Conservation (phyloP, 768 basidiomycete genomes). For the Boletus vermiculosoides region DNA sequence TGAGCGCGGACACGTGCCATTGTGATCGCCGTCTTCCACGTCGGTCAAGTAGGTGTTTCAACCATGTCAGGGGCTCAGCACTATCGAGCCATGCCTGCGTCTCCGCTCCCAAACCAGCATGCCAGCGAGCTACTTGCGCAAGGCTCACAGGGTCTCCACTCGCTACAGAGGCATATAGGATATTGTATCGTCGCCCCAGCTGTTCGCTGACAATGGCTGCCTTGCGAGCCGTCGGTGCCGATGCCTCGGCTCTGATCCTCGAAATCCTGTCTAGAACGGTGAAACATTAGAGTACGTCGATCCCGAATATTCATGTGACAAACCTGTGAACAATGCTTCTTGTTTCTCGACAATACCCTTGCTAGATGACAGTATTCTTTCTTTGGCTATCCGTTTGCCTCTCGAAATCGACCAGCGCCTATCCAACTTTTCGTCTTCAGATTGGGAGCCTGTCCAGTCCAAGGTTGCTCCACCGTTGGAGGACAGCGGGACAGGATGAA, state of each 20-base stretch:
- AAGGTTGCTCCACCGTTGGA: constrained; percentile 66
- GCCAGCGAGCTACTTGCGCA: constrained; percentile 58
- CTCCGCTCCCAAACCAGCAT: constrained; percentile 46
- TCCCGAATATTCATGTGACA: constrained; percentile 10
- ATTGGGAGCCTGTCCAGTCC: constrained; percentile 64
- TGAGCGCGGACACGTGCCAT: constrained; percentile 67
- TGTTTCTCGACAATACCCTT: constrained; percentile 54
- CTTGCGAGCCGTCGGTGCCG: constrained; percentile 58
- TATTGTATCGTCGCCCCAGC: constrained; percentile 59
- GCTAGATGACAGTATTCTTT: constrained; percentile 42
- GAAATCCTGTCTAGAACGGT: constrained; percentile 51
- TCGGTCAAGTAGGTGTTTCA: constrained; percentile 61
- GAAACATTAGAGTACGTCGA: background rate
- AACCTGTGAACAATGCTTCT: constrained; percentile 57
- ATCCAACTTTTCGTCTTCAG: constrained; percentile 58
- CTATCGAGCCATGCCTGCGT: constrained; percentile 54
- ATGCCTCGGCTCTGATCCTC: constrained; percentile 48
- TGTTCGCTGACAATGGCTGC: constrained; percentile 65
- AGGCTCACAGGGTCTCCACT: constrained; percentile 41
- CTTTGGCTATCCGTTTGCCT: constrained; percentile 57
- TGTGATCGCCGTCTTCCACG: constrained; percentile 43
- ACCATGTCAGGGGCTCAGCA: constrained; percentile 71
- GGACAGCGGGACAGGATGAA: constrained; percentile 69
- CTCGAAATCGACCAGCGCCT: constrained; percentile 58
- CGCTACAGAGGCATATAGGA: constrained; percentile 45